phyloP scores from a whole-genome alignment of 495 filamentous ascomycete species.

The Neurospora sp. region DNA sequence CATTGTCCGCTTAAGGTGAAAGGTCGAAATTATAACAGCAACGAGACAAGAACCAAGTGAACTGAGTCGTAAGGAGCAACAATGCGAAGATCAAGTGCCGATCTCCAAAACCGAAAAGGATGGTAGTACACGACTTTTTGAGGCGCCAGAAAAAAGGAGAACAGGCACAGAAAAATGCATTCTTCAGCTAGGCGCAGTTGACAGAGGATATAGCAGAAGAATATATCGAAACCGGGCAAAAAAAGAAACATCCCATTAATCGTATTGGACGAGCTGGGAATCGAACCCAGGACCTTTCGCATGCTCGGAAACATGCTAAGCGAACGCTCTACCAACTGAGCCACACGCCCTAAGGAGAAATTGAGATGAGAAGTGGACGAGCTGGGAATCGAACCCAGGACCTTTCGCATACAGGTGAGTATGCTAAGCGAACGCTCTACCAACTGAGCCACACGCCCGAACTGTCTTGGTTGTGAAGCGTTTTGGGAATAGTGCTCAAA shows the following conservation, averaged over 20 bases:
- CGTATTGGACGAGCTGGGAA: neutral
- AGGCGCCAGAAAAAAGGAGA: no score
- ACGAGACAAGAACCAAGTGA: no score
- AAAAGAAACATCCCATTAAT: neutral
- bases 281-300: neutral
- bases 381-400: no score
- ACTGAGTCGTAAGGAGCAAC: no score
- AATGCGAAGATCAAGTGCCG: neutral
- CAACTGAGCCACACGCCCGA: neutral
- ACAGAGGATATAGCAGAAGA: neutral
- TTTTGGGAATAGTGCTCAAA: neutral
- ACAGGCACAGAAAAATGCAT: neutral
- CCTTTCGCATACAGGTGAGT: no score
- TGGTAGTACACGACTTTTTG: neutral
- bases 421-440: neutral
- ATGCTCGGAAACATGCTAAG: no score
- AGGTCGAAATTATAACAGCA: no score
- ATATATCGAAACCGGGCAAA: neutral
- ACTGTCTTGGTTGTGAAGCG: neutral
- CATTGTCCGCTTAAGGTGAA: neutral
- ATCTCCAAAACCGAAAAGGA: neutral
- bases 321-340: no score
- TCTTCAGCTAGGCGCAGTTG: neutral
- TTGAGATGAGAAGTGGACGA: neutral
- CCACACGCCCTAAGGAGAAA: neutral